phyloP scores from a whole-genome alignment of 2,329 filamentous ascomycete species.

The Ophiostoma fasciatum region DNA sequence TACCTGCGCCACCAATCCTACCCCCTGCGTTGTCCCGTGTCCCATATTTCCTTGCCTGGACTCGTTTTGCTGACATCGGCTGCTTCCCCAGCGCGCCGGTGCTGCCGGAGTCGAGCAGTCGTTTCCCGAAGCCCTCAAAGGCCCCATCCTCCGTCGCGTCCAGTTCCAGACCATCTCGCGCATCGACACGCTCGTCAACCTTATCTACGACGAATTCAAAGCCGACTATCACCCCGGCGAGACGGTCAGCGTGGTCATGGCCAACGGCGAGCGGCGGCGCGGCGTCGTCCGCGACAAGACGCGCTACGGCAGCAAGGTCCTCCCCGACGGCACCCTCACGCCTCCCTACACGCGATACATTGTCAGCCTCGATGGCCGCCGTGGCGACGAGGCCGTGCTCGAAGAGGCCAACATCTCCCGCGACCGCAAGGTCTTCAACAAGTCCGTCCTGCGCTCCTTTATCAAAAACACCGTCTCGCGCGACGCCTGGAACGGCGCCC shows the following conservation, averaged over 20 bases:
- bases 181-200: constrained; percentile 65
- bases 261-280: constrained; percentile 52
- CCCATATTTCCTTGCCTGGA: constrained; percentile 7
- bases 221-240: constrained; percentile 85
- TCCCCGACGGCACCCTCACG: constrained; percentile 54
- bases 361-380: constrained; percentile 55
- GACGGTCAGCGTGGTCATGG: constrained; percentile 57
- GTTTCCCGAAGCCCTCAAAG: constrained; percentile 83
- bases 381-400: constrained; percentile 59
- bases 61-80: not conserved
- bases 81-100: constrained; percentile 45
- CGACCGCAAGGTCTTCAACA: constrained; percentile 85
- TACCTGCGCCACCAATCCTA: not conserved
- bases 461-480: constrained; percentile 88
- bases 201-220: constrained; percentile 66
- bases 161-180: constrained; percentile 83
- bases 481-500: constrained; percentile 89
- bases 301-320: constrained; percentile 47
- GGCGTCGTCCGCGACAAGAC: constrained; percentile 77
- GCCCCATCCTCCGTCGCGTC: constrained; percentile 76
- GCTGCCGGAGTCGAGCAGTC: constrained; percentile 80
- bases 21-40: not conserved
- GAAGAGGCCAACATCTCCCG: constrained; percentile 71
- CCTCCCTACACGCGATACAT: constrained; percentile 67
- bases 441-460: constrained; percentile 83